Conservation (phyloP, 805 yeast genomes). For the Sungouiella thailandica region DNA sequence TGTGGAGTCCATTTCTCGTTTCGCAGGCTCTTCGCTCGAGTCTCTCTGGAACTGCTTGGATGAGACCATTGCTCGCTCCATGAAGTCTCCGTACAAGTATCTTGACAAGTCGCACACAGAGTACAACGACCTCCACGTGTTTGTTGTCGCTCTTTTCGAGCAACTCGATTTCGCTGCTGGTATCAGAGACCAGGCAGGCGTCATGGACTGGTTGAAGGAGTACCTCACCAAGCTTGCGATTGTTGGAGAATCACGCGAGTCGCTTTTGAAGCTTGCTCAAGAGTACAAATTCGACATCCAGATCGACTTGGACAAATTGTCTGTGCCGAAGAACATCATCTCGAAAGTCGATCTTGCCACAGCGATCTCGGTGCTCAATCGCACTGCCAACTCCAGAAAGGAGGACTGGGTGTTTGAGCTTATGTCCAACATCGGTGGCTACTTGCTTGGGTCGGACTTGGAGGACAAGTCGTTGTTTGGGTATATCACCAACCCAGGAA, state of each 20-base stretch:
- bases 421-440: slow-evolving; percentile 43
- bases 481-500: slow-evolving; percentile 14
- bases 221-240: slow-evolving; percentile 44
- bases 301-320: slow-evolving; percentile 2
- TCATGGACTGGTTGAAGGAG: slow-evolving; percentile 46
- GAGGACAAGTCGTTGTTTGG: slow-evolving; percentile 9
- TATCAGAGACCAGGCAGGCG: slow-evolving; percentile 16
- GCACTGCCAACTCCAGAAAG: slow-evolving; percentile 20
- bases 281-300: slow-evolving; percentile 6
- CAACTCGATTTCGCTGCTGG: slow-evolving; percentile 54
- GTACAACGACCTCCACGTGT: slow-evolving; percentile 31
- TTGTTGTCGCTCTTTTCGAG: slow-evolving; percentile 45
- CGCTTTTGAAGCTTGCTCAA: slow-evolving; percentile 14
- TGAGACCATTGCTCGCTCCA: slow-evolving; percentile 67
- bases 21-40: slow-evolving; percentile 7
- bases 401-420: slow-evolving; percentile 27
- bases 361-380: slow-evolving; percentile 34
- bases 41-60: slow-evolving; percentile 64
- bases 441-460: slow-evolving; percentile 12
- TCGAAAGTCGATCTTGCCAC: slow-evolving; percentile 47
- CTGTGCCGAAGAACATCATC: slow-evolving; percentile 11
- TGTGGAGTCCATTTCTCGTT: slow-evolving; percentile 34
- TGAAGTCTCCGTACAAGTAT: slow-evolving; percentile 78
- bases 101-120: slow-evolving; percentile 47
- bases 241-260: slow-evolving; percentile 53